Conservation (phyloP, 768 basidiomycete genomes). For the Dacryopinax spathularia region DNA sequence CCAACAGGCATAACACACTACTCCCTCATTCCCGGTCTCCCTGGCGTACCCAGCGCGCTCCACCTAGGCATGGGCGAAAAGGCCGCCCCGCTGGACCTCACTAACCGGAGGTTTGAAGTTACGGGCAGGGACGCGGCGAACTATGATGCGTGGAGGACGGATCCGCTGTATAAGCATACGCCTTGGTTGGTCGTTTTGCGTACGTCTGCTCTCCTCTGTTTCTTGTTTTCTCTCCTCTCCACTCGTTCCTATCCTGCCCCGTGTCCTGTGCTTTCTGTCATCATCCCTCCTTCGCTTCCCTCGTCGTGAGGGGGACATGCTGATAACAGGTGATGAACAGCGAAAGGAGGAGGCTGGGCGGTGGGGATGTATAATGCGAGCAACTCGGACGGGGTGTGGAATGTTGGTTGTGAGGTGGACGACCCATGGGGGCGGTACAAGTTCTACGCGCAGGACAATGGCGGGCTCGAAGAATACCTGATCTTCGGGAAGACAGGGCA, state of each 20-base stretch:
- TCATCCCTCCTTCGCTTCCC: not conserved
- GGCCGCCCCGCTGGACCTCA: slow-evolving; percentile 18
- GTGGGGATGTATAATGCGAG: slow-evolving; percentile 15
- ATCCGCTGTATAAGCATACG: slow-evolving; percentile 26
- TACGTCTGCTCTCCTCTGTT: too few species aligned
- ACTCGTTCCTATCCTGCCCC: not conserved
- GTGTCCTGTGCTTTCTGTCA: not conserved
- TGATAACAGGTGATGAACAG: not conserved
- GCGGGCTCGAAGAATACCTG: slow-evolving; percentile 22
- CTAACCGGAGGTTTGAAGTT: slow-evolving; percentile 16
- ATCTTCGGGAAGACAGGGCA: slow-evolving; percentile 14
- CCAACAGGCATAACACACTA: not conserved
- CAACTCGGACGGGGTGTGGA: slow-evolving; percentile 20
- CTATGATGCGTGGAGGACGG: slow-evolving; percentile 20
- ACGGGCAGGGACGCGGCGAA: slow-evolving; percentile 20
- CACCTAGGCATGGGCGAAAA: slow-evolving; percentile 23
- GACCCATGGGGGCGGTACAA: slow-evolving; percentile 23
- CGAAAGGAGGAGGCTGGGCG: not conserved
- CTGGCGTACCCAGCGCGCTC: not conserved
- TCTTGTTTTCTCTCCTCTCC: too few species aligned
- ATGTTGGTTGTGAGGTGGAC: slow-evolving; percentile 19
- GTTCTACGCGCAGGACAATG: slow-evolving; percentile 19
- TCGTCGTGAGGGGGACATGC: not conserved
- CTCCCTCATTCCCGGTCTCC: not conserved
- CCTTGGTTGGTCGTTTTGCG: slow-evolving; percentile 20